These are phyloP conservation scores for Lepraria neglecta DNA, from an alignment of 495 filamentous ascomycete species.

Conservation along the genomic window DNA sequence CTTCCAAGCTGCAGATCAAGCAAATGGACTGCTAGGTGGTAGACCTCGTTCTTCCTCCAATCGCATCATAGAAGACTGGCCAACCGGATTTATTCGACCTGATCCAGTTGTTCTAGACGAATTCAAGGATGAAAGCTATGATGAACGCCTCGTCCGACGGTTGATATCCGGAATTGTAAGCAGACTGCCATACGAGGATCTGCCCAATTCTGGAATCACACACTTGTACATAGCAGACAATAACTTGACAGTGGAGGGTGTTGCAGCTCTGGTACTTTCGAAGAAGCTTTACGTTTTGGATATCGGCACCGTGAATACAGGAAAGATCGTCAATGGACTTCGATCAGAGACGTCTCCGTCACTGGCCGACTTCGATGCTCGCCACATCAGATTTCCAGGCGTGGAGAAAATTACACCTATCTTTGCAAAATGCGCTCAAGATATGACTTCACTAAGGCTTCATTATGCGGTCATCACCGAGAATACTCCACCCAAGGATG, in stretches of 20 bases:
- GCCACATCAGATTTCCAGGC: constrained; percentile 36
- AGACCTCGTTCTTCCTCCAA: neutral
- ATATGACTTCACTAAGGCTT: constrained; percentile 49
- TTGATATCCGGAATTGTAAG: constrained; percentile 46
- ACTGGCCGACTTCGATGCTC: constrained; percentile 21
- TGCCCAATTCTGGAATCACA: constrained; percentile 49
- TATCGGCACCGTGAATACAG: constrained; percentile 41
- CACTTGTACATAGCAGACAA: constrained; percentile 58
- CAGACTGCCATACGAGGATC: constrained; percentile 48
- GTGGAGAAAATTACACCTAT: constrained; percentile 51
- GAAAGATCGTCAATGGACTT: constrained; percentile 29
- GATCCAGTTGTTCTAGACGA: constrained; percentile 25
- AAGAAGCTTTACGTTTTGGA: constrained; percentile 48
- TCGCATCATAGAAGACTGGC: constrained; percentile 24
- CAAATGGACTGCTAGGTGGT: constrained; percentile 2
- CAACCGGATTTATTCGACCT: constrained; percentile 31
- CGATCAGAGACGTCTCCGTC: constrained; percentile 22
- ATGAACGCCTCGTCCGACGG: constrained; percentile 43
- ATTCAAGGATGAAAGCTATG: constrained; percentile 38
- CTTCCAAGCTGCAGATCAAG: constrained; percentile 32
- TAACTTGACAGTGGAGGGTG: constrained; percentile 50
- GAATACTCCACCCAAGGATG: constrained; percentile 25
- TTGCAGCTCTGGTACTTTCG: constrained; percentile 48
- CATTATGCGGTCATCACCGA: constrained; percentile 53
- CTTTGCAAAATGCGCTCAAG: constrained; percentile 41